phyloP scores from a whole-genome alignment of 202 grass and related monocot species.

The Setaria viridis region DNA sequence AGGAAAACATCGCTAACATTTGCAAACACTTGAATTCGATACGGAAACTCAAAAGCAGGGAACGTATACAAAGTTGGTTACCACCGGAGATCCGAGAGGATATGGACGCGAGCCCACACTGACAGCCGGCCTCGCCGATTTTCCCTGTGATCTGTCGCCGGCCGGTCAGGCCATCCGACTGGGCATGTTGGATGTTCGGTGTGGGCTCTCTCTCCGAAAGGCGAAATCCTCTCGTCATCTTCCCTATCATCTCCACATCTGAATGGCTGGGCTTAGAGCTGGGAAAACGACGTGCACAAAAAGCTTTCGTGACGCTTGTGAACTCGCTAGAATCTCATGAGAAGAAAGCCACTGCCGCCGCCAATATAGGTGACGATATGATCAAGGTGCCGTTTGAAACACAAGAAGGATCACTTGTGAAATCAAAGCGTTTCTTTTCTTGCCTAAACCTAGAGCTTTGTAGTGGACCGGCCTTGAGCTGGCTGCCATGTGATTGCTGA shows the following conservation, averaged over 20 bases:
- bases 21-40: not conserved
- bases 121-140: constrained; percentile 52
- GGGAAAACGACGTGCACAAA: constrained; percentile 42
- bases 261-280: constrained; percentile 21
- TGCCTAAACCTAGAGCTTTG: not conserved
- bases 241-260: constrained; percentile 19
- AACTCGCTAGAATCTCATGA: not conserved
- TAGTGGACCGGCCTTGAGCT: not conserved
- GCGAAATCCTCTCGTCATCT: constrained; percentile 25
- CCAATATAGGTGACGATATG: not conserved
- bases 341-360: not conserved
- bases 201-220: constrained; percentile 46
- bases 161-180: constrained; percentile 13
- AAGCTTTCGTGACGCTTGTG: not conserved
- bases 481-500: not conserved
- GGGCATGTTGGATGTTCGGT: constrained; percentile 34
- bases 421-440: not conserved
- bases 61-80: not conserved
- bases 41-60: not conserved
- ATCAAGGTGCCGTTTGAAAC: no score
- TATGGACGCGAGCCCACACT: constrained; percentile 17
- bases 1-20: not conserved
- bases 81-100: constrained; percentile 34
- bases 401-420: not conserved
- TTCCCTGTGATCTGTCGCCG: constrained; percentile 34